Evolutionary conservation across 495 filamentous ascomycete genomes (phyloP), one percentile per base, ranked within the genome.

Genomic region (Penicillium simplicissimum): DNA sequence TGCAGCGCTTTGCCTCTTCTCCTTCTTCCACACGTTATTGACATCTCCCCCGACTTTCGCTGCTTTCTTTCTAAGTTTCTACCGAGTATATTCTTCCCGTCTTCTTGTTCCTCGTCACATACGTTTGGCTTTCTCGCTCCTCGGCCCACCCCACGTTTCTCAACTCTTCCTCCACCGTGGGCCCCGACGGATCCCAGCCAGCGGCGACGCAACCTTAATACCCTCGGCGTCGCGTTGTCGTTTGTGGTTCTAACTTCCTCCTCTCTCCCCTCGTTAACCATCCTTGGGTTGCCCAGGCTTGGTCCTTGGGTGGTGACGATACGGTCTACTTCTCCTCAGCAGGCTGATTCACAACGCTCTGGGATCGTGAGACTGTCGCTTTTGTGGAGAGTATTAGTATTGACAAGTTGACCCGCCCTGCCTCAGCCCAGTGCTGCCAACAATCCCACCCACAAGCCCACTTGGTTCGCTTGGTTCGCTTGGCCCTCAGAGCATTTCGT

Each of bases 161-260:
- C 21, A 13, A n/a, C 21, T 28, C 54, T 33, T n/a, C 25, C 10
- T 5, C 36, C 38, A 49, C 59, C 54, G 58, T 60, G 58, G 58
- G 17, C 48, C 57, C 57, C 48, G 15, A 35, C 57, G 35, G 56
- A 51, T 28, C 45, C 35, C 49, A 51, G 37, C 33, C 61, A 56
- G 60, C 57, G 52, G 60, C 55, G 62, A 51, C 57, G 47, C 58
- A 57, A 64, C 63, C 59, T 66, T 63, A 57, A 65, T 55, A 36
- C 11, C 37, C 17, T 36, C 34, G 38, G 42, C 21, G 36, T 55
- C 21, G 36, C 36, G 49, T 23, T 25, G 43, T 61, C 42, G 45
- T 49, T 42, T 43, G 23, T 65, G 55, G 49, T 57, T 57, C 28
- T 52, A 2, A 23, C 35, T 33, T 38, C 49, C 38, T 5, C 36